These are phyloP conservation scores for Phytophthora boehmeriae DNA, from an alignment of 352 stramenopile species.

Conservation along the genomic window DNA sequence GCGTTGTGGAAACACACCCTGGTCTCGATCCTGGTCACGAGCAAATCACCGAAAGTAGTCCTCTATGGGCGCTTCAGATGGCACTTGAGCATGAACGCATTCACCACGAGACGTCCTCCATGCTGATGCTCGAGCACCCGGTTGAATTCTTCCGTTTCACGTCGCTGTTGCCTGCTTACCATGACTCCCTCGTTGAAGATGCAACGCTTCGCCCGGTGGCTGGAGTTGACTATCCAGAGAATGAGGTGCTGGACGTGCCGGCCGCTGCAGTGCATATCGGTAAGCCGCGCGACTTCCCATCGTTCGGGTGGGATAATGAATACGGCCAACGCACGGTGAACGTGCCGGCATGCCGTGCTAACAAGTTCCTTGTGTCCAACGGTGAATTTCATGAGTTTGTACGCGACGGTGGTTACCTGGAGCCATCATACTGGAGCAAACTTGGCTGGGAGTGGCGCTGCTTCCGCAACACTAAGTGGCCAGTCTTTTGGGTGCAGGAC, in stretches of 20 bases:
- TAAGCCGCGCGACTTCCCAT: slow-evolving; percentile 92
- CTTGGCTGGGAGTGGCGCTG: slow-evolving; percentile 95
- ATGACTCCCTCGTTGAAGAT: slow-evolving; percentile 45
- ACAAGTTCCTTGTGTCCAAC: slow-evolving; percentile 95
- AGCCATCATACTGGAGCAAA: slow-evolving; percentile 90
- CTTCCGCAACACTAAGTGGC: slow-evolving; percentile 97
- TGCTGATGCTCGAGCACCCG: slow-evolving; percentile 94
- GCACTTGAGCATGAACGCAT: slow-evolving; percentile 97
- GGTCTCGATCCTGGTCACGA: slow-evolving; percentile 77
- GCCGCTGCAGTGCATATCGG: slow-evolving; percentile 80
- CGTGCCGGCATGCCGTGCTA: slow-evolving; percentile 89
- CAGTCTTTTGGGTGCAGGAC: slow-evolving; percentile 93
- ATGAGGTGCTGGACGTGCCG: slow-evolving; percentile 87
- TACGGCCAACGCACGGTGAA: slow-evolving; percentile 91
- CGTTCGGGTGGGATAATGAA: slow-evolving; percentile 98
- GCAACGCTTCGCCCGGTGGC: slow-evolving; percentile 68
- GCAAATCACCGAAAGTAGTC: slow-evolving; percentile 81
- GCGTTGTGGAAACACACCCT: slow-evolving; percentile 89
- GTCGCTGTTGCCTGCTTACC: slow-evolving; percentile 85
- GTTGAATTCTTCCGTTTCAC: slow-evolving; percentile 89
- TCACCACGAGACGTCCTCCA: slow-evolving; percentile 97
- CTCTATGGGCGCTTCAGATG: slow-evolving; percentile 96
- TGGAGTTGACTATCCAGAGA: slow-evolving; percentile 88
- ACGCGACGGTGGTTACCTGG: slow-evolving; percentile 91
- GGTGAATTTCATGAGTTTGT: slow-evolving; percentile 97